Base-by-base conservation (phyloP, 2,329 filamentous ascomycete species). In the Monilinia fructigena region DNA sequence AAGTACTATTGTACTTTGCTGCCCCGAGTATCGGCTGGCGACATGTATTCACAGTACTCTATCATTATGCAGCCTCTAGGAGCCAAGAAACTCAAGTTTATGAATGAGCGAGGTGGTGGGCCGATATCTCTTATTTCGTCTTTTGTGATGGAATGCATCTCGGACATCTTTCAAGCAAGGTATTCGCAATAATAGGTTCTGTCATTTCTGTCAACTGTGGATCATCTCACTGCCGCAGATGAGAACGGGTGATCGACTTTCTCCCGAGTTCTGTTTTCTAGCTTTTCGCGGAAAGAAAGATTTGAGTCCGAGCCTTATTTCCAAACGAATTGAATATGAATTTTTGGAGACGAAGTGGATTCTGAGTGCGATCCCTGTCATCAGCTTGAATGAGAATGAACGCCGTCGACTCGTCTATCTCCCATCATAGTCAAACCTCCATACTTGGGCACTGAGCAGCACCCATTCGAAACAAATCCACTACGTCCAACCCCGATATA, bases 11-110 rank as follows among this genome's bases (percentile, higher is more conserved):
- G 31, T 7, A 35, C 26, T 38, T 61, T 10, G 45, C 14, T 35
- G 58, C 45, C 45, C 40, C 55, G 40, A 60, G n/a, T 23, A 47
- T 20, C 28, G 58, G 16, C 28, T 10, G 45, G 3, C 31, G 45
- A 50, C n/a, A 52, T 52, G 4, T 40, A 26, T 61, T 35, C 18
- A 35, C 31, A 35, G 31, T 31, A 61, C 58, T 38, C n/a, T 38
- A 61, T 38, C 20, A 12, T 26, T 28, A 60, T 60, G 56, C 56
- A 60, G 20, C 23, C 56, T 50, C 45, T 28, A 48, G n/a, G 16
- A 61, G 58, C 58, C 58, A 61, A 61, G 58, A 61, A 61, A 61
- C 58, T 61, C 58, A 61, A 50, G 20, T 61, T 52, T 16, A 61
- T 38, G n/a, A 61, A 50, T 50, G 45, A 26, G 47, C 45, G 58